A percentile compares a stretch with the other conserved stretches of the same genome.
phyloP scores from a whole-genome alignment of 139 green algal species.

The Zygnema cylindricum region DNA sequence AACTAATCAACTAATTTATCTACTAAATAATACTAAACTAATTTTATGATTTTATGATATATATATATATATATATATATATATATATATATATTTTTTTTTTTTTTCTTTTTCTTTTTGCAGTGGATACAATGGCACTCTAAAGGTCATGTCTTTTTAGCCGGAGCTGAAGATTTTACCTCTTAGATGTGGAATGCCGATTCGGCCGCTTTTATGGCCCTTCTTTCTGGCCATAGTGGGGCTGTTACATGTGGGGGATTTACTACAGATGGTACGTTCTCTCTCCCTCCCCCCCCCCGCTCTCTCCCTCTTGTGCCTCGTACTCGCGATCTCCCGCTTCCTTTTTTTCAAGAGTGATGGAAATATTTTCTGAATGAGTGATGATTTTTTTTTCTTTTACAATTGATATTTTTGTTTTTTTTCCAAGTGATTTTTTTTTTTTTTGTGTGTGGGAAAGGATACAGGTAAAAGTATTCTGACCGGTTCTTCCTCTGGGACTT shows the following conservation, averaged over 20 bases:
- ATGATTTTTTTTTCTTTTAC: not conserved
- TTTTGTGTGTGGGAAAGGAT: not conserved
- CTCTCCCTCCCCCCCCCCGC: not conserved
- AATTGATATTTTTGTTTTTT: no score
- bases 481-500: slow-evolving; percentile 76
- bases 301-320: not conserved
- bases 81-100: no score
- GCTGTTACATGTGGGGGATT: slow-evolving; percentile 85
- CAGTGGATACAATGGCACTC: slow-evolving; percentile 94
- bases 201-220: slow-evolving; percentile 85
- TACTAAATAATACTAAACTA: no score
- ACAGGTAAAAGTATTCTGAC: slow-evolving; percentile 80
- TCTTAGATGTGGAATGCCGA: slow-evolving; percentile 95
- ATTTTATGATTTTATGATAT: no score
- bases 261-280: slow-evolving; percentile 75
- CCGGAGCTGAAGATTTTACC: slow-evolving; percentile 90
- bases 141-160: slow-evolving; percentile 84
- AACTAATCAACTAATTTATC: no score
- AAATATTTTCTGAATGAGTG: not conserved
- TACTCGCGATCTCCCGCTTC: not conserved
- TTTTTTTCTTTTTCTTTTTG: not conserved
- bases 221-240: slow-evolving; percentile 85
- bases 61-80: no score
- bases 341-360: not conserved
- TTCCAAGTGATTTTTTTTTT: no score